Evolutionary conservation across 148 eudicot species (phyloP), one percentile per base, ranked within the genome.

Genomic region (Rhododendron henanense): DNA sequence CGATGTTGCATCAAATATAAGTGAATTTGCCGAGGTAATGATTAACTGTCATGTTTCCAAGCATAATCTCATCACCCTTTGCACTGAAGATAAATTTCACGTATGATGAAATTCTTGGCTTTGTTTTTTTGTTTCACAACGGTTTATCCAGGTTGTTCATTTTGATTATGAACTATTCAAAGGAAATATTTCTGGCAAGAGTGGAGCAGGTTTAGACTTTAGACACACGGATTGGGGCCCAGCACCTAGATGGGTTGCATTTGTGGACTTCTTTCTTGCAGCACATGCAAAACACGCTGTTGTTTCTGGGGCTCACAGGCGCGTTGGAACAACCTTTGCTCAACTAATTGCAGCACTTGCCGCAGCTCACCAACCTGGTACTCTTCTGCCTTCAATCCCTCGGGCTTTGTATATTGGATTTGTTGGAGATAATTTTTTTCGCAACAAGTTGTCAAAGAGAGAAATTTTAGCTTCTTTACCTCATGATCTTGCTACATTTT

Each of bases 161-260:
- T 96, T 96, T 86, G 93, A 96, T 84, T 93, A 93, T 84, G 85
- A 93, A 74, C 75, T 7, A 83, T 93, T 91, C 50, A 84, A 87
- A 83, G 95, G 94, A 85, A 94, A 93, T 84, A 81, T 92, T 44
- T 92, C 96, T 13, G 87, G 86, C 57, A 87, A 88, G 78, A 84
- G 71, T 82, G 25, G 88, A 84, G 44, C 87, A 25, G 76, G 6
- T 69, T 13, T 69, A 69, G 92, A 87, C 53, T 94, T 93, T 81
- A 86, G 98, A 88, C 91, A 84, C 37, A 94, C 88, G 89, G 98
- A 96, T 75, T 96, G 98, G 98, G 98, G 98, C 7, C 98, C 98
- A 21, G 96, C 97, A n/a, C 98, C 98, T 21, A 91, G 98, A 87
- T 96, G 98, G 98, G 98, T 96, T 85, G 98, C 98, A 80, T 96